Evolutionary conservation across 768 basidiomycete genomes (phyloP).

Genomic region (Podaxis sp.): DNA sequence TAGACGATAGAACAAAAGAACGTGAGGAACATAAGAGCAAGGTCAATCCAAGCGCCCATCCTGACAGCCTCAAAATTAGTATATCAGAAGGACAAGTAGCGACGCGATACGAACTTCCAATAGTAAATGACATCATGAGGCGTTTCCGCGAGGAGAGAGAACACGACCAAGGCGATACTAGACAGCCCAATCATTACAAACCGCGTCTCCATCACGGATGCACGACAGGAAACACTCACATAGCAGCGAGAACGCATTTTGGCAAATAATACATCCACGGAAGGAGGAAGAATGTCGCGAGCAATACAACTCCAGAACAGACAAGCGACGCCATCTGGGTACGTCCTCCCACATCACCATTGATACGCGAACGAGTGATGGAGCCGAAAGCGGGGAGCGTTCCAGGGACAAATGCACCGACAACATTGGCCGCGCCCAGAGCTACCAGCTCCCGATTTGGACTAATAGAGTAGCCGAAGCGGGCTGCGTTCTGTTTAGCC

Average conservation of each 20-base stretch:
- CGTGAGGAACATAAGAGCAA: constrained; percentile 83
- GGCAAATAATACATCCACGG: constrained; percentile 86
- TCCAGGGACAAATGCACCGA: constrained; percentile 79
- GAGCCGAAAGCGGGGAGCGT: constrained; percentile 92
- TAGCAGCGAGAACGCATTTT: constrained; percentile 84
- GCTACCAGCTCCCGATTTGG: constrained; percentile 97
- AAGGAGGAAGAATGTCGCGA: constrained; percentile 88
- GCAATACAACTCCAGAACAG: constrained; percentile 68
- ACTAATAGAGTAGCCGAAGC: constrained; percentile 84
- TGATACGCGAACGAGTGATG: constrained; percentile 89
- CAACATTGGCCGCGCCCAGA: constrained; percentile 80
- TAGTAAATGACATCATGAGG: constrained; percentile 88
- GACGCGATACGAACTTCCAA: constrained; percentile 56
- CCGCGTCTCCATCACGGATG: not conserved
- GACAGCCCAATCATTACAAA: not conserved
- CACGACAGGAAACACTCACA: constrained; percentile 48
- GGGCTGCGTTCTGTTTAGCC: constrained; percentile 87
- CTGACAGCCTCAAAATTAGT: constrained; percentile 29
- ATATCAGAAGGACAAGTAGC: not conserved
- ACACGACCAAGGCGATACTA: constrained; percentile 84
- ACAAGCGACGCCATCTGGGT: constrained; percentile 89
- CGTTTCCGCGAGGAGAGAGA: constrained; percentile 77
- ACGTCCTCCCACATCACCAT: constrained; percentile 83
- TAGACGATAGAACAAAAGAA: constrained; percentile 86
- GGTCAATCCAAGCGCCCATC: constrained; percentile 92